A percentile compares a stretch with the other conserved stretches of the same genome.
These are phyloP conservation scores for Ascochyta pisi DNA, from an alignment of 2,329 filamentous ascomycete species.

Conservation along the genomic window DNA sequence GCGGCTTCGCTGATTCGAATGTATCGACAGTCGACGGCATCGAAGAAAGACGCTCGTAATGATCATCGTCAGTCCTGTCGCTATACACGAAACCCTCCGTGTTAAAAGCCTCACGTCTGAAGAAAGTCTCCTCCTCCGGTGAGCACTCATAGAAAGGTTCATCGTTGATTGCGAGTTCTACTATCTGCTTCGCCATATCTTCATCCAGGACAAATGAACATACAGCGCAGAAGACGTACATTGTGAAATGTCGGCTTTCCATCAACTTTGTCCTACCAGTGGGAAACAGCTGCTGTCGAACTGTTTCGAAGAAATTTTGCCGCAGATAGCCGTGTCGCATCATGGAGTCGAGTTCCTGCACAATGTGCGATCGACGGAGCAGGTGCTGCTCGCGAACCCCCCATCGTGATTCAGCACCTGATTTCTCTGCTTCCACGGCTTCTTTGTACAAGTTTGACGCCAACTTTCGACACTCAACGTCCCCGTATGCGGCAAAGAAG, in stretches of 20 bases:
- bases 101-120: background rate
- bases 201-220: background rate
- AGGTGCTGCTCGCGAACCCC: background rate
- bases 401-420: background rate
- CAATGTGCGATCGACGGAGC: background rate
- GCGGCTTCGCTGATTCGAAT: background rate
- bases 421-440: background rate
- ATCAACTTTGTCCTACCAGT: background rate
- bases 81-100: background rate
- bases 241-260: background rate
- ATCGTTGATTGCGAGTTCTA: background rate
- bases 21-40: background rate
- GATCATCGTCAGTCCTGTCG: background rate
- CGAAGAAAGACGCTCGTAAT: background rate
- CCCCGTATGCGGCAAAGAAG: conserved; percentile 1
- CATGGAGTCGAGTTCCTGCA: conserved; percentile 2
- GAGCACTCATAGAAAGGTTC: background rate
- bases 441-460: background rate
- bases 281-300: conserved; percentile 4
- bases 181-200: background rate
- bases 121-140: conserved; percentile 1
- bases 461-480: background rate
- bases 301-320: background rate
- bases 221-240: background rate
- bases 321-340: background rate